Evolutionary conservation across 2,329 filamentous ascomycete species (phyloP), one percentile per base, ranked within the genome.

Genomic region (Sclerotinia minor): DNA sequence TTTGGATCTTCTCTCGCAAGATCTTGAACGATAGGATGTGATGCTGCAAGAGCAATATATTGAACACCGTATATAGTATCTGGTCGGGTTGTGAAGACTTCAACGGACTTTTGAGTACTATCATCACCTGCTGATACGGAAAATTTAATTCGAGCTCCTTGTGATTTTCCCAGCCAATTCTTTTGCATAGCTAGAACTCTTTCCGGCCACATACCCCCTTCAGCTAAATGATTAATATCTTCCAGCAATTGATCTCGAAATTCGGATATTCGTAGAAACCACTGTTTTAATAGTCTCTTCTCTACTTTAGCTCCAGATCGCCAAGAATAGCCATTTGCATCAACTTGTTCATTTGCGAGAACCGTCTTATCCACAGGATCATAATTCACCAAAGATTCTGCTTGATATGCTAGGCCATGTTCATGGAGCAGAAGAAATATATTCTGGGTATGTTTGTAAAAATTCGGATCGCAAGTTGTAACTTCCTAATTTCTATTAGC

Each of bases 341-440:
- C 92, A n/a, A 96, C 92, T 79, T 97, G 93, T 79, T 97, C 93
- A 77, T 97, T 97, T 15, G 93, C 93, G 69, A 97, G 82, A 21
- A 97, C 93, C 0, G 93, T 97, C 77, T 91, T 89, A 77, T 97
- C 93, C 38, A 96, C 85, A 1, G 93, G 93, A 73, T 96, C 93
- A 80, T 92, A 97, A 79, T 97, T 97, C 73, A 96, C 93, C 70
- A 93, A 80, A 26, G 92, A 91, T 73, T 95, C 89, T 45, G 87
- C 88, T 76, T 93, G 92, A 78, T 95, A 95, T 64, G 92, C 93
- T 24, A 96, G 82, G 0, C 90, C 91, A 69, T 86, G 85, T 72
- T 90, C 82, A 76, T 90, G 84, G 6, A 97, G 83, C 79, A 90
- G 87, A 68, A 96, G 82, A 77, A 97, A 97, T 71, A 97, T 86